A percentile compares a stretch with the other conserved stretches of the same genome.
phyloP scores from a whole-genome alignment of 805 yeast genomes.

The Candida ortonii region DNA sequence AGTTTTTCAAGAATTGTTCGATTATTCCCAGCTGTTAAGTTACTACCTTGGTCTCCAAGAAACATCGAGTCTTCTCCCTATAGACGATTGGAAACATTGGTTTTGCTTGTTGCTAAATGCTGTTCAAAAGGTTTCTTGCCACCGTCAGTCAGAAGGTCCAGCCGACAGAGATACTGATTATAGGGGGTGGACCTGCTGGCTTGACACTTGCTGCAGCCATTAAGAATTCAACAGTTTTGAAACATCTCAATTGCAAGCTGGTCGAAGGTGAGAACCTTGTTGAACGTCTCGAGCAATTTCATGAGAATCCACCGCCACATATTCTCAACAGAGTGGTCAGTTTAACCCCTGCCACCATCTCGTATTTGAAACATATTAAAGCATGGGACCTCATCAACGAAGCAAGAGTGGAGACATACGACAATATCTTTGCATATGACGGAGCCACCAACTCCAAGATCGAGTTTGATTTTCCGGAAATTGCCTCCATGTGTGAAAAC shows the following conservation, averaged over 20 bases:
- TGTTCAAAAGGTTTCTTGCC: conserved; percentile 28
- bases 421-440: conserved; percentile 82
- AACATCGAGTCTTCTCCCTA: too few relatives aligned
- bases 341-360: conserved; percentile 76
- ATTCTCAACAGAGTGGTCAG: conserved; percentile 82
- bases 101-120: conserved; percentile 4
- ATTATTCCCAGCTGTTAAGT: too few relatives aligned
- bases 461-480: conserved; percentile 62
- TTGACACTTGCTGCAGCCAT: conserved; percentile 80
- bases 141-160: conserved; percentile 18
- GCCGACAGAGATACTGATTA: conserved; percentile 66
- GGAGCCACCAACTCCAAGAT: conserved; percentile 70
- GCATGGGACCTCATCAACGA: conserved; percentile 68
- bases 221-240: conserved; percentile 62
- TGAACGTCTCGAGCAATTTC: conserved; percentile 47
- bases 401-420: conserved; percentile 77
- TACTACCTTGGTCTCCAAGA: too few relatives aligned
- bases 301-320: conserved; percentile 40
- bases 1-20: too few relatives aligned
- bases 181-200: conserved; percentile 99
- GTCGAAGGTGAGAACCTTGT: conserved; percentile 68
- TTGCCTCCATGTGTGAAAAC: conserved; percentile 88
- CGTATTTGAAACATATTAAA: conserved; percentile 65
- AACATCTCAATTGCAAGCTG: conserved; percentile 57
- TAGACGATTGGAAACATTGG: too few relatives aligned